Base-by-base conservation (phyloP, 148 eudicot genomes). In the Drosera capensis region DNA sequence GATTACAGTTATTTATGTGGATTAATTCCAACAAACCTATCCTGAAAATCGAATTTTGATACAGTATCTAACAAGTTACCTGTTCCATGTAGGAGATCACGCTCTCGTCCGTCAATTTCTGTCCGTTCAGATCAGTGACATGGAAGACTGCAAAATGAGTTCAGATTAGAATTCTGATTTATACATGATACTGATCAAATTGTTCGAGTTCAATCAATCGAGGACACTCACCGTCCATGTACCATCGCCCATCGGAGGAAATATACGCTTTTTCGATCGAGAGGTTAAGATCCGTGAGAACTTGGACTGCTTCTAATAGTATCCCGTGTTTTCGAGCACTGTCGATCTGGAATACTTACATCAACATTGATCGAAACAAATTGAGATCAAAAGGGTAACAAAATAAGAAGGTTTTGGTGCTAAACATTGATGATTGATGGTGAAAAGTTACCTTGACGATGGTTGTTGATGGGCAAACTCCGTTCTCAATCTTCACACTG, bases 171-270 rank as follows among this genome's bases (percentile, higher is more conserved):
- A n/a, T n/a, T n/a, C 21, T 21, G 11, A 43, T 43, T 3, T 16
- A 24, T n/a, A 2, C 0, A 11, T 7, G 25, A 20, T 9, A 21
- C 22, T 44, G 1, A 28, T 18, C 15, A 31, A 30, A 14, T 26
- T 20, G 25, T 19, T 18, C 35, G 3, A 16, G 1, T 20, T 8
- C 1, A 36, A 39, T 34, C 9, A 1, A 34, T 22, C 21, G 20
- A 17, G 7, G 14, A 7, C 23, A 34, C 38, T 34, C 38, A 34
- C 97, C 97, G 52, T 84, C 97, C 97, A 88, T 88, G 72, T 77
- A 83, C 97, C 97, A 88, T 37, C 82, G 65, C 34, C 97, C 97
- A 55, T 88, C 97, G 1, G 92, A 88, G 1, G 84, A 88, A 28
- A 88, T 62, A 65, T 88, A 80, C 26, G 84, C 97, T 42, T 88